phyloP scores from a whole-genome alignment of 2,329 filamentous ascomycete genomes.

The Phialophora tarda region DNA sequence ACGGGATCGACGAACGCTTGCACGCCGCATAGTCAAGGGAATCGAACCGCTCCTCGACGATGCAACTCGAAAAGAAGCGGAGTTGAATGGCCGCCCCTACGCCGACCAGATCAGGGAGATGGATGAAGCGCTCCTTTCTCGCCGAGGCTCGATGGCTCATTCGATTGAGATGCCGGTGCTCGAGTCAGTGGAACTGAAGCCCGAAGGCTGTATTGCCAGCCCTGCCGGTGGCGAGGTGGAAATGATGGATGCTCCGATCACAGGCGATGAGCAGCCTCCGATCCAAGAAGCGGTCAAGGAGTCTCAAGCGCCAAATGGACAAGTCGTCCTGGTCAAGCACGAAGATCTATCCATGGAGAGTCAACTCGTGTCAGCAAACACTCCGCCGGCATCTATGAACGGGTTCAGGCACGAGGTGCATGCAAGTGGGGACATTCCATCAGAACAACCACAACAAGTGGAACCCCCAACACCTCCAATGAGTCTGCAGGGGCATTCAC shows the following conservation, averaged over 20 bases:
- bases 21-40: conserved; percentile 84
- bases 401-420: conserved; percentile 41
- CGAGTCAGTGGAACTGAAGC: conserved; percentile 45
- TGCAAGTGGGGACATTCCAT: conserved; percentile 45
- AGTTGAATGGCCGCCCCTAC: conserved; percentile 72
- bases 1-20: conserved; percentile 81
- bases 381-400: conserved; percentile 41
- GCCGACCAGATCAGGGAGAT: conserved; percentile 75
- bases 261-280: conserved; percentile 34
- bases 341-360: conserved; percentile 18
- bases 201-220: conserved; percentile 29
- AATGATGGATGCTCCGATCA: conserved; percentile 47
- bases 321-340: conserved; percentile 21
- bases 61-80: conserved; percentile 79
- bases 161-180: conserved; percentile 33
- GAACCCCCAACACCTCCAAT: conserved; percentile 50
- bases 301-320: neutral
- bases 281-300: conserved; percentile 6
- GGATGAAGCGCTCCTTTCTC: conserved; percentile 67
- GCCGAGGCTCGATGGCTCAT: conserved; percentile 56
- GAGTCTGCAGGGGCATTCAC: conserved; percentile 50
- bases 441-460: conserved; percentile 51
- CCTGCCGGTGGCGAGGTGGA: conserved; percentile 44
- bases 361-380: conserved; percentile 29
- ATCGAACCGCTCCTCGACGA: conserved; percentile 78